Evolutionary conservation across 345 rosid genomes (phyloP), one percentile per base, ranked within the genome.

Genomic region (Syzygium oleosum): DNA sequence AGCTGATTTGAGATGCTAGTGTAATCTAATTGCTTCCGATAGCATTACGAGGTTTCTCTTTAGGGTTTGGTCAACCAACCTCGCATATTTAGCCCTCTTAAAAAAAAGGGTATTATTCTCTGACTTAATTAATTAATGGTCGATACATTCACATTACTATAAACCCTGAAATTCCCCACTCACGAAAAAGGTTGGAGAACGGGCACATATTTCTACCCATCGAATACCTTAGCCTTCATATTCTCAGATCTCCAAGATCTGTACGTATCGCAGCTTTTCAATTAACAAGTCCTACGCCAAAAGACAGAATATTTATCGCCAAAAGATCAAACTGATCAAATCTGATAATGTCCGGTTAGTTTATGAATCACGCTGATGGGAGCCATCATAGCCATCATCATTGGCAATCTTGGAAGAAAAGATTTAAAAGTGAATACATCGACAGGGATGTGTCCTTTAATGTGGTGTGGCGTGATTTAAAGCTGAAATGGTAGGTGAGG

Each of bases 371-470:
- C 63, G 31, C 85, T 46, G 16, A 89, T 89, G 86, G 88, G 51
- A 41, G 49, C 61, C 89, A 93, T 88, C 89, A 90, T 88, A 86
- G 59, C 59, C 88, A 88, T 91, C 91, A 92, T 92, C 94, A 93
- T 93, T 92, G 91, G 93, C 52, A 86, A 89, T 88, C 91, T 91
- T 92, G 90, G 88, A 78, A 87, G 51, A 89, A 63, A n/a, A 38
- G 16, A 12, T 31, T 63, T 22, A 19, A 73, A 21, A 73, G 83
- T 2, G 29, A 65, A n/a, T 61, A 19, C n/a, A 61, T 61, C 73
- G 73, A n/a, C 73, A 61, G 17, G 73, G n/a, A 61, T 61, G 34
- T 61, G 73, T 3, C 31, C 38, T n/a, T 61, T 61, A 61, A n/a
- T 61, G 34, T 61, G 73, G 73, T 14, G 73, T 61, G 73, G 73